These are phyloP conservation scores for Primulina eburnea DNA, from an alignment of 257 asterid species.

Conservation along the genomic window DNA sequence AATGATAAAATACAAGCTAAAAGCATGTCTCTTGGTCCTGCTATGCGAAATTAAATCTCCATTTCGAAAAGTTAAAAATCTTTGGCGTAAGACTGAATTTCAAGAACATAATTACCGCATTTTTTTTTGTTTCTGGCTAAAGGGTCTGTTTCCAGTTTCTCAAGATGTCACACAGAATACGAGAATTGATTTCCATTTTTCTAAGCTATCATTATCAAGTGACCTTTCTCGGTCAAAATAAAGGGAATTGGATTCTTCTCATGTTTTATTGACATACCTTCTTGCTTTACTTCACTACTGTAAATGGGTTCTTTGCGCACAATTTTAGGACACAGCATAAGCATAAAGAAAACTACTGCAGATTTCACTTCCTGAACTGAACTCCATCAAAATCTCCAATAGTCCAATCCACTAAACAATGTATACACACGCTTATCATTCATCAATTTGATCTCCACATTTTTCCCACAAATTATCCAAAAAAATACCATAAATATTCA, in stretches of 20 bases:
- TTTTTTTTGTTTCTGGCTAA: background rate
- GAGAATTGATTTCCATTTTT: background rate
- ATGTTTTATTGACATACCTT: no score
- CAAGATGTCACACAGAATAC: background rate
- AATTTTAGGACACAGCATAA: background rate
- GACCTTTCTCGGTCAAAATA: background rate
- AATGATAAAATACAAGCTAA: conserved; percentile 4
- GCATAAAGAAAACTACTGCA: background rate
- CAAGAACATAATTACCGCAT: background rate
- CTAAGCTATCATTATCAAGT: background rate
- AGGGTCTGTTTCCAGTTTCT: background rate
- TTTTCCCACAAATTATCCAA: background rate
- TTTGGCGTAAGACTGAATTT: background rate
- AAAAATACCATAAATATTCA: conserved; percentile 2
- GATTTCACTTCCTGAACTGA: conserved; percentile 3
- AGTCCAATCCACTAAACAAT: background rate
- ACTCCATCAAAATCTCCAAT: background rate
- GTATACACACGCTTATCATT: background rate
- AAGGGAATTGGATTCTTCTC: background rate
- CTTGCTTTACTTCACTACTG: no score
- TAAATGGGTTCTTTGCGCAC: no score
- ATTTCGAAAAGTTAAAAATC: background rate
- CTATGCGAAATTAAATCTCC: background rate
- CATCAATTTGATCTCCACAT: background rate
- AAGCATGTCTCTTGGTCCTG: background rate